Evolutionary conservation across 2,329 filamentous ascomycete species (phyloP).

Genomic region (Hymenoscyphus scutula): DNA sequence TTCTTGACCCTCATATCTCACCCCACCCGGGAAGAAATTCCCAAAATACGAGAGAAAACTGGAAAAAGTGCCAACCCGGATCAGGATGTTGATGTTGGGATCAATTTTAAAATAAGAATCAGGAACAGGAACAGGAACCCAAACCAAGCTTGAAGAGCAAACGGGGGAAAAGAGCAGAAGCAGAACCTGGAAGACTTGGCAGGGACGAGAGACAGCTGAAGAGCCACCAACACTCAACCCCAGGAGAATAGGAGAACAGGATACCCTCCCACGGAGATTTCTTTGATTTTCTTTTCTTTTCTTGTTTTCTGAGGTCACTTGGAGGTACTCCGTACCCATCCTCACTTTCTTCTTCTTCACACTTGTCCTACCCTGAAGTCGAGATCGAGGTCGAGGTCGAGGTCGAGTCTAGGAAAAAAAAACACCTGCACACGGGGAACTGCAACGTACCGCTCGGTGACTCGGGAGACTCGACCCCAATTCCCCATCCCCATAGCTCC

Average conservation of each 20-base stretch:
- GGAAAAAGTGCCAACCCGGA: too few species aligned
- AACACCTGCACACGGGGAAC: background rate
- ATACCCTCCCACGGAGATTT: background rate
- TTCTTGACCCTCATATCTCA: too few species aligned
- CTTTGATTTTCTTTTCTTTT: background rate
- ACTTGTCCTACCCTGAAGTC: background rate
- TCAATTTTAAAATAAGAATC: background rate
- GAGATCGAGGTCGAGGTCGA: background rate
- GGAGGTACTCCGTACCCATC: too few species aligned
- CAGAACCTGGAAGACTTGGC: background rate
- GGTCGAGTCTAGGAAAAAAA: background rate
- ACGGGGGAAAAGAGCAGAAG: background rate
- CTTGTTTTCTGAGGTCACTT: too few species aligned
- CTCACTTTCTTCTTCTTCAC: background rate
- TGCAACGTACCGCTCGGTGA: background rate
- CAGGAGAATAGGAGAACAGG: too few species aligned
- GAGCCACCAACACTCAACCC: too few species aligned
- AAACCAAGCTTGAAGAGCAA: too few species aligned
- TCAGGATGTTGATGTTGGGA: too few species aligned
- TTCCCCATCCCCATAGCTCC: background rate
- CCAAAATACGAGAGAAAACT: too few species aligned
- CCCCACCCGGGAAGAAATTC: too few species aligned
- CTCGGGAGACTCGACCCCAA: background rate
- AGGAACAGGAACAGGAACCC: too few species aligned
- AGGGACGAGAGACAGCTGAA: too few species aligned